Evolutionary conservation across 371 early-diverging fungal species (phyloP), one percentile per base, ranked within the genome.

Genomic region (Zychaea mexicana): DNA sequence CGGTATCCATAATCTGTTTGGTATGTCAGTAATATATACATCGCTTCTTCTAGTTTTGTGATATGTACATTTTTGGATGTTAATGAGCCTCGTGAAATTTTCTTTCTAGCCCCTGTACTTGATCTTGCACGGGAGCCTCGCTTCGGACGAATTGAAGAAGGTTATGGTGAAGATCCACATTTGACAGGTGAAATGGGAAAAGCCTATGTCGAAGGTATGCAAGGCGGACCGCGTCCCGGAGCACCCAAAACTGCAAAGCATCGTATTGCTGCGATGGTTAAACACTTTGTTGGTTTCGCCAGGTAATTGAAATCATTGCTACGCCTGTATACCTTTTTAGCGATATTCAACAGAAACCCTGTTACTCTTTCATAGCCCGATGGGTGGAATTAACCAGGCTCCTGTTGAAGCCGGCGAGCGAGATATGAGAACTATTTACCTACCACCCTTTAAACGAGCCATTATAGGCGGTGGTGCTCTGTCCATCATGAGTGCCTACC

Each of bases 191-290:
- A 68, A 58, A 58, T 68, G 57, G 68, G 68, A 3, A 33, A 63
- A 26, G 36, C 68, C 19, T 68, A 54, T 54, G 68, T 68, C 9
- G 49, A 45, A 8, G 68, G 68, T 47, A 13, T 68, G 3, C 68
- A 68, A 46, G 60, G 60, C 8, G 27, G 28, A n/a, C 19, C 62
- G 21, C 38, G 53, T 6, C 19, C 31, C 2, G 63, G 63, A 55
- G 39, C 64, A 0, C 56, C 63, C 17, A 21, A 22, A 12, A 52
- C 68, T 15, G 68, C 68, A 9, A 57, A 59, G n/a, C 46, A 62
- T 30, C 58, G 68, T 36, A 52, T 59, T 52, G 64, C 65, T 26
- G 46, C 69, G 52, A 69, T 69, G 69, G 69, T 69, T 39, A 69
- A 57, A 38, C 62, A 69, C 38, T 62, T 53, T 32, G 70, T 55